Percentiles rank a stretch among this genome's conserved stretches.
Evolutionary conservation across 1,139 yeast genomes (phyloP).

Genomic region (Yamadazyma triangularis): DNA sequence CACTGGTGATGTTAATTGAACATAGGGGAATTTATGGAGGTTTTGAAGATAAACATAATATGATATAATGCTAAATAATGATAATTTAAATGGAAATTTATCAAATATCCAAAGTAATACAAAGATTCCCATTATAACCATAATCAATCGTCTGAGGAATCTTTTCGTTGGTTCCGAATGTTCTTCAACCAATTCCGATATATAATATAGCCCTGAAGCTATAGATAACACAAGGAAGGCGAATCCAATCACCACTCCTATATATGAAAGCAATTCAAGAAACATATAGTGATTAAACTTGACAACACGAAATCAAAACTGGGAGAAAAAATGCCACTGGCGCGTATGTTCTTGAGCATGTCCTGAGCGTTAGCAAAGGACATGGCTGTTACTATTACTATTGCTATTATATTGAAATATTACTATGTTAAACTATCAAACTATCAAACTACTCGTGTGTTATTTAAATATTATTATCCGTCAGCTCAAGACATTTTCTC

Average conservation of each 20-base stretch:
- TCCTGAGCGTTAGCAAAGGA: too few relatives aligned
- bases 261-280: slow-evolving; percentile 47
- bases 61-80: slow-evolving; percentile 62
- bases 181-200: slow-evolving; percentile 91
- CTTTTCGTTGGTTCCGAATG: slow-evolving; percentile 82
- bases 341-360: too few relatives aligned
- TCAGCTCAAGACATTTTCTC: too few relatives aligned
- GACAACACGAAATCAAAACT: too few relatives aligned
- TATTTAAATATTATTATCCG: too few relatives aligned
- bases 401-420: too few relatives aligned
- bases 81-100: slow-evolving; percentile 67
- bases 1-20: slow-evolving; percentile 64
- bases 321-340: too few relatives aligned
- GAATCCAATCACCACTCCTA: slow-evolving; percentile 75
- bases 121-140: slow-evolving; percentile 50
- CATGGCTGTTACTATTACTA: too few relatives aligned
- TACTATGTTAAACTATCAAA: too few relatives aligned
- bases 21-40: slow-evolving; percentile 77
- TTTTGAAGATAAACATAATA: slow-evolving; percentile 74
- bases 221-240: slow-evolving; percentile 52
- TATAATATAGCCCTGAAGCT: slow-evolving; percentile 87
- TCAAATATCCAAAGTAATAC: slow-evolving; percentile 64
- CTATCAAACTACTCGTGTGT: too few relatives aligned
- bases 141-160: slow-evolving; percentile 59
- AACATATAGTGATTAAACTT: too few relatives aligned